Evolutionary conservation across 202 grass and related monocot species (phyloP).

Genomic region (Hordeum pubiflorum): DNA sequence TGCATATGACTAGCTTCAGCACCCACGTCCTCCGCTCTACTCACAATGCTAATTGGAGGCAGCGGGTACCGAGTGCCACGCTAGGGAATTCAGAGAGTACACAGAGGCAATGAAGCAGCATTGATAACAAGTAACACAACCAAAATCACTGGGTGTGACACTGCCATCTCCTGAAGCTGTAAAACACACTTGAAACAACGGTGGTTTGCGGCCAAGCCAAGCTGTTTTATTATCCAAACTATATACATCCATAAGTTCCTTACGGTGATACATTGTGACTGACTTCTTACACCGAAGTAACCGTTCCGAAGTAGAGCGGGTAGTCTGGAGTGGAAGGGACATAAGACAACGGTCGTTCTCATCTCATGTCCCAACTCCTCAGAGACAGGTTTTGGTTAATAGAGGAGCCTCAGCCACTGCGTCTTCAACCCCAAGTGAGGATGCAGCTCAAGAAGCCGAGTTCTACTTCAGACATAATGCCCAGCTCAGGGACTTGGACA

Average conservation of each 20-base stretch:
- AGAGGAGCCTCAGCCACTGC: background rate
- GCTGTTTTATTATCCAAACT: conserved; percentile 33
- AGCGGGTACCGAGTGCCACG: background rate
- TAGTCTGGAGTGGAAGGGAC: background rate
- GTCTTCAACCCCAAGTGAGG: background rate
- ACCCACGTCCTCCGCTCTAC: background rate
- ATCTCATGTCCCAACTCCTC: conserved; percentile 1
- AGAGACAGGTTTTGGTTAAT: background rate
- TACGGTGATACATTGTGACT: conserved; percentile 3
- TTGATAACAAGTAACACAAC: background rate
- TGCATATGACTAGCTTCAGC: background rate
- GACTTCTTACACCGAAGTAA: background rate
- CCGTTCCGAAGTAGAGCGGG: background rate
- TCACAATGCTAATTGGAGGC: background rate
- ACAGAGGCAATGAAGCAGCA: background rate
- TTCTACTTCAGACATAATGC: background rate
- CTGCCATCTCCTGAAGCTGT: background rate
- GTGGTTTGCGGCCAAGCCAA: background rate
- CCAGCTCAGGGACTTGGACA: background rate
- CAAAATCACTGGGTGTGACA: background rate
- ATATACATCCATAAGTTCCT: conserved; percentile 24
- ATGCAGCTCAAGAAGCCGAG: conserved; percentile 3
- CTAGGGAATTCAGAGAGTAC: background rate
- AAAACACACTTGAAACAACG: background rate
- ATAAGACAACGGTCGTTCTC: background rate